phyloP scores from a whole-genome alignment of 2,329 filamentous ascomycete genomes.

The Passalora sequoiae region DNA sequence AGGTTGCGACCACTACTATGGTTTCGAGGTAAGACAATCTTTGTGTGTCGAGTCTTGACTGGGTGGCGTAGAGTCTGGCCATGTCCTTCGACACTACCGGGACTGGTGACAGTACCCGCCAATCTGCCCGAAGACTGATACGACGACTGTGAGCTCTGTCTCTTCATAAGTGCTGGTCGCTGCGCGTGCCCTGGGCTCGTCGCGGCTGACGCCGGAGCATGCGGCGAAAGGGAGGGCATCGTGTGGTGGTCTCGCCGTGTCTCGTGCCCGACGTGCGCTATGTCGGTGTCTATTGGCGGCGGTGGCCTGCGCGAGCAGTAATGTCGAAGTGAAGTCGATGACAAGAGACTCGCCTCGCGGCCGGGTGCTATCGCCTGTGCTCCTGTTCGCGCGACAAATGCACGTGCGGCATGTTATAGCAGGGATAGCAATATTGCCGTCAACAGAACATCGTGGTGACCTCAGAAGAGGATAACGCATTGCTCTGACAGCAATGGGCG shows the following conservation, averaged over 20 bases:
- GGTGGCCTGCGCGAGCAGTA: no score
- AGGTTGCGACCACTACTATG: slow-evolving; percentile 32
- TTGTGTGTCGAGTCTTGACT: slow-evolving; percentile 25
- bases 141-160: slow-evolving; percentile 30
- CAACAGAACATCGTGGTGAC: no score
- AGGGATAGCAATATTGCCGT: no score
- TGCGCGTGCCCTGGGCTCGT: slow-evolving; percentile 12
- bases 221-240: slow-evolving; percentile 7
- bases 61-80: slow-evolving; percentile 23
- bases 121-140: slow-evolving; percentile 13
- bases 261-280: neutral
- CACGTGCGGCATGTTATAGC: no score
- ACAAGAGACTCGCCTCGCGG: no score
- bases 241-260: neutral
- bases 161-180: slow-evolving; percentile 27
- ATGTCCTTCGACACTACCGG: slow-evolving; percentile 23
- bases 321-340: neutral
- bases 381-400: neutral
- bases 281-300: neutral
- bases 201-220: slow-evolving; percentile 1
- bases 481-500: no score
- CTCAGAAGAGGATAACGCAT: no score
- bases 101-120: slow-evolving; percentile 20
- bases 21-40: slow-evolving; percentile 31
- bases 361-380: no score